Evolutionary conservation across 805 yeast genomes (phyloP).

Genomic region (Pichia insulana): DNA sequence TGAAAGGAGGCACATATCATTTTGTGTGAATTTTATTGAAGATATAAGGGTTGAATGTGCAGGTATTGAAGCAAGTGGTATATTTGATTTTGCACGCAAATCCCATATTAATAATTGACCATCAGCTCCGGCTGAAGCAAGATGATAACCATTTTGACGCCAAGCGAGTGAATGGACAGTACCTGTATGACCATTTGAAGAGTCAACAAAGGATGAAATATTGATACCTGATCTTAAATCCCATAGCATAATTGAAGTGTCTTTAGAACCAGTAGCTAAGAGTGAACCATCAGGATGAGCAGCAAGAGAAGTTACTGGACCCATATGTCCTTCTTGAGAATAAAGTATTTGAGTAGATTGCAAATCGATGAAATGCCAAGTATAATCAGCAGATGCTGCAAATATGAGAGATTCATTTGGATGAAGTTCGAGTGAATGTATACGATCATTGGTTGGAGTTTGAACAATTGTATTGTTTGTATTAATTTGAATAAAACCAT

Average conservation of each 20-base stretch:
- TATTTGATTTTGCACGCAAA: conserved; percentile 29
- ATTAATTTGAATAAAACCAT: conserved; percentile 28
- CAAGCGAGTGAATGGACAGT: conserved; percentile 68
- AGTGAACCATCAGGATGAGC: conserved; percentile 76
- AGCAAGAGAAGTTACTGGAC: conserved; percentile 52
- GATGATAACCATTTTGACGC: conserved; percentile 64
- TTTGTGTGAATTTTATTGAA: conserved; percentile 44
- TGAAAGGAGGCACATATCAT: conserved; percentile 42
- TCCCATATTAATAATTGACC: conserved; percentile 82
- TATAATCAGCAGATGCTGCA: conserved; percentile 71
- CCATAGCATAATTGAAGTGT: conserved; percentile 70
- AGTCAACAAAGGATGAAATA: conserved; percentile 38
- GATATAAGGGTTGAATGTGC: conserved; percentile 72
- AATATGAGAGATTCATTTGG: conserved; percentile 51
- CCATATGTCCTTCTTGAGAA: conserved; percentile 81
- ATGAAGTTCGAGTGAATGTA: conserved; percentile 29
- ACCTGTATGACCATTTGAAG: conserved; percentile 56
- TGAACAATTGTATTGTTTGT: not conserved
- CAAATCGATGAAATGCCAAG: conserved; percentile 87
- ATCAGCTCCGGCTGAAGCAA: conserved; percentile 84
- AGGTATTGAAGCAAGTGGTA: conserved; percentile 37
- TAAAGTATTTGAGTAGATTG: conserved; percentile 39
- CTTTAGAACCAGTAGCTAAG: conserved; percentile 69
- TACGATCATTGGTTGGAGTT: too few relatives aligned
- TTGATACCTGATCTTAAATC: conserved; percentile 66